Conservation (phyloP, 2,329 filamentous ascomycete species). For the Colletotrichum melonis region DNA sequence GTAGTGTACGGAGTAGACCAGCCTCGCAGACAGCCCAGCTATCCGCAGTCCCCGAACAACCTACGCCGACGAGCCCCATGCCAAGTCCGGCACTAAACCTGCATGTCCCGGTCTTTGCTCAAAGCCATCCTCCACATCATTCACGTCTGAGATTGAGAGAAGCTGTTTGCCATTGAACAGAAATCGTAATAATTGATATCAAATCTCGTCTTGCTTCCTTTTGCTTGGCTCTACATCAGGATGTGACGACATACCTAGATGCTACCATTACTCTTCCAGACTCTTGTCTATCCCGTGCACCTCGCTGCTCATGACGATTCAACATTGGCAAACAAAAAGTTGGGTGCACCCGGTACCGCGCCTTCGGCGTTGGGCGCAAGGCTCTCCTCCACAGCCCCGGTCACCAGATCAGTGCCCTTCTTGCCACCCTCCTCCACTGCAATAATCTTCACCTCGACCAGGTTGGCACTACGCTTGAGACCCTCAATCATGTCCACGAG, state of each 20-base stretch:
- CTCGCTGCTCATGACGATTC: conserved; percentile 47
- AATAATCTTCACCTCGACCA: conserved; percentile 78
- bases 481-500: conserved; percentile 82
- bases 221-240: not conserved
- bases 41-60: not conserved
- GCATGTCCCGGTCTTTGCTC: not conserved
- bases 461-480: conserved; percentile 79
- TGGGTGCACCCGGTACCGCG: conserved; percentile 85
- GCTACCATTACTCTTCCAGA: not conserved
- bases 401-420: conserved; percentile 66
- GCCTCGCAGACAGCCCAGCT: not conserved
- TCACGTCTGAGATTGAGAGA: not conserved
- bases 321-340: conserved; percentile 88
- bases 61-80: not conserved
- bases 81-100: conserved; percentile 3
- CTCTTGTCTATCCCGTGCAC: not conserved
- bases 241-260: not conserved
- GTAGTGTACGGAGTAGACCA: no score
- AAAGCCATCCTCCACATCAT: not conserved
- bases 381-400: conserved; percentile 66
- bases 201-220: conserved; percentile 14
- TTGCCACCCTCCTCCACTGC: conserved; percentile 77
- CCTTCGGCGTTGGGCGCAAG: conserved; percentile 73
- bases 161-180: not conserved
- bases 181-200: conserved; percentile 16